phyloP scores from a whole-genome alignment of 805 yeast genomes.

The Suhomyces kilbournensis region DNA sequence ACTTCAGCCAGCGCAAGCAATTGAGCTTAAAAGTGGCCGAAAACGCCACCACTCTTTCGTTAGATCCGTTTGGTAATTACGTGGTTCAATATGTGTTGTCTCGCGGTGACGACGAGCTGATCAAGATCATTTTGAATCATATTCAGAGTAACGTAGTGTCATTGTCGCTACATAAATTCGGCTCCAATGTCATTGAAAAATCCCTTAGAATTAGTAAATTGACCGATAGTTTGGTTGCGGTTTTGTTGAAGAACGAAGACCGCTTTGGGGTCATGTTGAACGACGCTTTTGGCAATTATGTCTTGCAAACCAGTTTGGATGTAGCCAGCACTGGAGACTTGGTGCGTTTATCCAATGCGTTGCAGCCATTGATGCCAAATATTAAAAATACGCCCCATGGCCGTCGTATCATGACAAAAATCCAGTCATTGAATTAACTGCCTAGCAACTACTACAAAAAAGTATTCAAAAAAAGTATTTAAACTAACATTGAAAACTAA shows the following conservation, averaged over 20 bases:
- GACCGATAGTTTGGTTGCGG: constrained; percentile 43
- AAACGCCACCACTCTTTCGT: constrained; percentile 64
- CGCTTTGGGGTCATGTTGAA: constrained; percentile 45
- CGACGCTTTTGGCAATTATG: constrained; percentile 61
- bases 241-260: constrained; percentile 35
- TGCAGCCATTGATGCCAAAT: constrained; percentile 73
- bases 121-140: constrained; percentile 32
- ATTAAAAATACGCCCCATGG: constrained; percentile 94
- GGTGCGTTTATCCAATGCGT: constrained; percentile 50
- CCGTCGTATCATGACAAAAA: constrained; percentile 79
- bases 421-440: constrained; percentile 18
- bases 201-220: constrained; percentile 47
- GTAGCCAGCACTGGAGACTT: constrained; percentile 53
- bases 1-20: constrained; percentile 60
- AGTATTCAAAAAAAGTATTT: too few relatives aligned
- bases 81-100: constrained; percentile 88
- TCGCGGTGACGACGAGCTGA: constrained; percentile 40
- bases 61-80: constrained; percentile 96
- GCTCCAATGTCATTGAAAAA: constrained; percentile 44
- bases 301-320: constrained; percentile 56
- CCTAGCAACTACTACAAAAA: too few relatives aligned
- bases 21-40: constrained; percentile 67
- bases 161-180: constrained; percentile 58
- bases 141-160: constrained; percentile 37
- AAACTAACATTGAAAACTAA: too few relatives aligned